Evolutionary conservation across 306 rosid species (phyloP), one percentile per base, ranked within the genome.

Genomic region (Malus orientalis): DNA sequence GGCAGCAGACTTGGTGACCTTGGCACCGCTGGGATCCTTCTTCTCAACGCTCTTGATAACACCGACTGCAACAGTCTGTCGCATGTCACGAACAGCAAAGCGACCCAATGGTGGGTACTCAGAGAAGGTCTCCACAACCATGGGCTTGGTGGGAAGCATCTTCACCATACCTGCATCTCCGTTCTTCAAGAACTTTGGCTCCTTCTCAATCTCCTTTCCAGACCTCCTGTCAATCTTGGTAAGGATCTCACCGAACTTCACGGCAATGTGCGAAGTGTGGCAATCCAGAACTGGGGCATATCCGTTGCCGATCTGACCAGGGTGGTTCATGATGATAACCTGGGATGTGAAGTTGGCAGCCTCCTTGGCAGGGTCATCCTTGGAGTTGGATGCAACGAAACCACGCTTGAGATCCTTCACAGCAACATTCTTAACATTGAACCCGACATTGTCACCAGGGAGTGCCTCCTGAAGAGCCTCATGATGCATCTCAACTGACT

Each of bases 141-240:
- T 77, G 70, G 82, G 82, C 85, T 82, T 82, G 67, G 79, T 73
- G 6, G 85, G 85, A 81, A 81, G 32, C 82, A 77, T 81, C 81
- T 81, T 77, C n/a, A 77, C 78, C 78, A 81, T 66, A 33, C 81
- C 81, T 15, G 85, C 79, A 73, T 81, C 81, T 22, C 85, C 85
- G 5, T 77, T 81, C 81, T 77, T 81, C 78, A 81, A 75, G 27
- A 81, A 81, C 69, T 74, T 74, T 19, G 83, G 84, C 73, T 81
- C 78, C 69, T 79, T 73, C 69, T 80, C 83, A 32, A 80, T 22
- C 69, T 73, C 85, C 81, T 81, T 77, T 8, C 85, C 85, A 15
- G 85, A 81, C 55, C 81, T 66, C 13, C 81, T 61, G 75, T 81
- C 85, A 11, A 81, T 77, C 78, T 81, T 81, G 60, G 81, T 77